A percentile compares a stretch with the other conserved stretches of the same genome.
These are phyloP conservation scores for Clavaria fumosa DNA, from an alignment of 768 basidiomycete species.

Conservation along the genomic window DNA sequence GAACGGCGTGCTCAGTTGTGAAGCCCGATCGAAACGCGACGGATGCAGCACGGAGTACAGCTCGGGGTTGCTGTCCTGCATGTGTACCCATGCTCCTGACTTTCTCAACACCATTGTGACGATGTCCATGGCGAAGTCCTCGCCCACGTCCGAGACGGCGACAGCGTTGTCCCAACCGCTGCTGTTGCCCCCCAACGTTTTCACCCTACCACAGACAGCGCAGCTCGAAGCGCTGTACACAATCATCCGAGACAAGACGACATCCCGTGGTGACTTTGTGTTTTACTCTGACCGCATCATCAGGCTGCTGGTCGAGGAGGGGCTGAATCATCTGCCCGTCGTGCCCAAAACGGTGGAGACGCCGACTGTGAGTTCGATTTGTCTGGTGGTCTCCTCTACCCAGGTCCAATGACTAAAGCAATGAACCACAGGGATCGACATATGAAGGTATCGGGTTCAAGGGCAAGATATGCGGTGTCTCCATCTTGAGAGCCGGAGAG, in stretches of 20 bases:
- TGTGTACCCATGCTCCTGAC: too few species aligned
- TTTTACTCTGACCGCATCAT: conserved; percentile 95
- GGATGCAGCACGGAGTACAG: too few species aligned
- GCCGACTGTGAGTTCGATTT: conserved; percentile 44
- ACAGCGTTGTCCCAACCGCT: too few species aligned
- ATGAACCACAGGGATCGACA: conserved; percentile 46
- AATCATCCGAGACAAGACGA: conserved; percentile 82
- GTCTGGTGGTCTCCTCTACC: conserved; percentile 4
- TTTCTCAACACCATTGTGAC: background rate
- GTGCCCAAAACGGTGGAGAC: conserved; percentile 65
- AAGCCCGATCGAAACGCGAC: too few species aligned
- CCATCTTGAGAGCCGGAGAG: conserved; percentile 89
- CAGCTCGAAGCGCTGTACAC: conserved; percentile 94
- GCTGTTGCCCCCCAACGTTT: conserved; percentile 62
- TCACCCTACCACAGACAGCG: conserved; percentile 76
- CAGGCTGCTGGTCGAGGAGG: conserved; percentile 63
- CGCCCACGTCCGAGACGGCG: conserved; percentile 7
- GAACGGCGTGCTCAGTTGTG: too few species aligned
- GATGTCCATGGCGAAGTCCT: background rate
- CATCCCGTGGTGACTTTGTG: conserved; percentile 84
- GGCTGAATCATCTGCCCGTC: conserved; percentile 73
- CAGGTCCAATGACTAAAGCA: background rate
- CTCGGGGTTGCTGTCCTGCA: too few species aligned
- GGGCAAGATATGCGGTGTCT: conserved; percentile 93
- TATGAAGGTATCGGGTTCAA: conserved; percentile 92